A percentile compares a stretch with the other conserved stretches of the same genome.
These are phyloP conservation scores for Chlorella ohadii DNA, from an alignment of 139 green algal species.

Conservation along the genomic window DNA sequence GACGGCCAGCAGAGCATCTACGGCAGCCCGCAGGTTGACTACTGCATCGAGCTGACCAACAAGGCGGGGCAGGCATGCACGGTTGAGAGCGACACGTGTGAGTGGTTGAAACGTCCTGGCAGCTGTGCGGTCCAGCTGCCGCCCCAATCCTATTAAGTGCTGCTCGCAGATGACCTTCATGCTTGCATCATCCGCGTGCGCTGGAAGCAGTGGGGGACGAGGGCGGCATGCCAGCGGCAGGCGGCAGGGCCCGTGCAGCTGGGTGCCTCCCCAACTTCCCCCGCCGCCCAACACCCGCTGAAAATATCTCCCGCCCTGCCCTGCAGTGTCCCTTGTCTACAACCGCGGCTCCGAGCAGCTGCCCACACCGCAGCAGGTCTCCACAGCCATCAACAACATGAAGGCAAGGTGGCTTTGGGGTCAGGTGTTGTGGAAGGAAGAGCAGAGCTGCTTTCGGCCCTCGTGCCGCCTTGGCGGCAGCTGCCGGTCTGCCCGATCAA, in stretches of 20 bases:
- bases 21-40: not conserved
- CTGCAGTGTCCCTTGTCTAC: constrained; percentile 14
- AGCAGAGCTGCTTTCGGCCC: too few species aligned
- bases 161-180: too few species aligned
- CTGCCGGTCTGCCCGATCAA: too few species aligned
- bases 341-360: not conserved
- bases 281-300: not conserved
- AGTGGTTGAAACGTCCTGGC: not conserved
- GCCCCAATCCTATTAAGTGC: too few species aligned
- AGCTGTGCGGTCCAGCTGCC: too few species aligned
- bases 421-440: not conserved
- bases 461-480: too few species aligned
- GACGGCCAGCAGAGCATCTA: not conserved
- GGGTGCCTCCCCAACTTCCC: not conserved
- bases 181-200: too few species aligned
- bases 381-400: constrained; percentile 14
- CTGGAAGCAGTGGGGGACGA: too few species aligned
- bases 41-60: constrained; percentile 15
- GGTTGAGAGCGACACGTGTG: constrained; percentile 19
- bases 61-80: not conserved
- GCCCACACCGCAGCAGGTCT: not conserved
- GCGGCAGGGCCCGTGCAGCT: too few species aligned
- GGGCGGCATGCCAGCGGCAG: too few species aligned
- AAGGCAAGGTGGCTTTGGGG: not conserved
- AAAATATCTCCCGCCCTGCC: too few species aligned